These are phyloP conservation scores for Kodamaea kaohsiungensis DNA, from an alignment of 805 yeast species.

Conservation along the genomic window DNA sequence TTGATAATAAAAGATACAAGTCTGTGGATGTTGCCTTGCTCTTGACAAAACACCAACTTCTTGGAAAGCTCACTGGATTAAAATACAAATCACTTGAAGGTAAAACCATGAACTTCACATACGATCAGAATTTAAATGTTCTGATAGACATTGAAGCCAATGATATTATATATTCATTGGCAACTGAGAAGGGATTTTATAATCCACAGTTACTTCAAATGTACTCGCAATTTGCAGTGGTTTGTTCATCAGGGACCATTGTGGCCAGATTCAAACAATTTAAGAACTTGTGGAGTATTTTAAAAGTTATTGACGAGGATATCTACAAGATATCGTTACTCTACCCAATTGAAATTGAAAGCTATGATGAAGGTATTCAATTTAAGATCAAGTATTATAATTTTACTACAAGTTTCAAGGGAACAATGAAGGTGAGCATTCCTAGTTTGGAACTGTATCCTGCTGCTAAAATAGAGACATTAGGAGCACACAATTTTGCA, in stretches of 20 bases:
- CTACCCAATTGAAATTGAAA: conserved; percentile 25
- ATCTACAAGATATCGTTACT: conserved; percentile 29
- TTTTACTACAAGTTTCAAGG: conserved; percentile 15
- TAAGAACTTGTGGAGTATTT: conserved; percentile 19
- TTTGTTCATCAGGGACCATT: not conserved
- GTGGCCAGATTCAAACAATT: conserved; percentile 18
- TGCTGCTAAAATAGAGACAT: not conserved
- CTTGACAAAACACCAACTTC: conserved; percentile 21
- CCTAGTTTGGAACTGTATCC: conserved; percentile 4
- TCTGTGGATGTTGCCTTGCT: conserved; percentile 22
- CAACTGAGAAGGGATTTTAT: not conserved
- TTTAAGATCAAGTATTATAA: conserved; percentile 20
- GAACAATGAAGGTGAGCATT: conserved; percentile 4
- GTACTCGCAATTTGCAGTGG: not conserved
- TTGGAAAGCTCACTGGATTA: conserved; percentile 29
- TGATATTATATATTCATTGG: not conserved
- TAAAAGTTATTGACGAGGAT: conserved; percentile 27
- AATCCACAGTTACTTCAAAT: not conserved
- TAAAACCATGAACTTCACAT: conserved; percentile 12
- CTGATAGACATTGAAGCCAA: not conserved
- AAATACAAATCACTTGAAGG: conserved; percentile 16
- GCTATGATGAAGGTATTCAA: conserved; percentile 7
- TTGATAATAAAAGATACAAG: conserved; percentile 19
- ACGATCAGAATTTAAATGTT: conserved; percentile 14
- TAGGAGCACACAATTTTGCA: not conserved